Percentiles rank a stretch among this genome's conserved stretches.
Evolutionary conservation across 352 stramenopile species (phyloP).

Genomic region (Bremia lactucae): DNA sequence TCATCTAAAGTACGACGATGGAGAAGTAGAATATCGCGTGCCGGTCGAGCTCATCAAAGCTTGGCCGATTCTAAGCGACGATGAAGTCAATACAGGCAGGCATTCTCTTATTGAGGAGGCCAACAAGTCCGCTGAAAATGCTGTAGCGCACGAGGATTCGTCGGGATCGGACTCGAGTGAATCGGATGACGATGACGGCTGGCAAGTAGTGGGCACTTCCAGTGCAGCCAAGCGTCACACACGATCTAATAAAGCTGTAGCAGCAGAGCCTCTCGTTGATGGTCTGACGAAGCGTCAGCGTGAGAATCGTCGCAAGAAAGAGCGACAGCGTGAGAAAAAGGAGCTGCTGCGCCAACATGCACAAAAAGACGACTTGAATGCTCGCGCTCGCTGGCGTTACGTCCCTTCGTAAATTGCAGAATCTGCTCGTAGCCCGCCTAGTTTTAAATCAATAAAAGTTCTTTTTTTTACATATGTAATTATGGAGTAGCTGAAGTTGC

Average conservation of each 20-base stretch:
- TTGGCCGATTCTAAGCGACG: conserved; percentile 6
- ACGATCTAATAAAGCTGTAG: conserved; percentile 3
- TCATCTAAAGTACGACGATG: conserved; percentile 70
- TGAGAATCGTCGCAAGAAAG: conserved; percentile 67
- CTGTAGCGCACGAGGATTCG: conserved; percentile 2
- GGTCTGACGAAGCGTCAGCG: conserved; percentile 73
- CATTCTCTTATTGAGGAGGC: background rate
- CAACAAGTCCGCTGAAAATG: conserved; percentile 6
- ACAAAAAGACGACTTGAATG: conserved; percentile 58
- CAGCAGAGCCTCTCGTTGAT: conserved; percentile 21
- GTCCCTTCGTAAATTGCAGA: conserved; percentile 29
- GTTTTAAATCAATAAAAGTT: conserved; percentile 1
- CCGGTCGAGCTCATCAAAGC: conserved; percentile 36
- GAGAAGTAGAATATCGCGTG: conserved; percentile 62
- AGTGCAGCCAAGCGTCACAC: conserved; percentile 13
- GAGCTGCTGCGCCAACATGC: conserved; percentile 55
- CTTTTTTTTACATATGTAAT: conserved; percentile 58
- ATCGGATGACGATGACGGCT: conserved; percentile 53
- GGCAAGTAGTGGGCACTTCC: conserved; percentile 47
- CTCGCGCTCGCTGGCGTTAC: conserved; percentile 57
- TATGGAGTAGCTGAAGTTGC: conserved; percentile 37
- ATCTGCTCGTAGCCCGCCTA: background rate
- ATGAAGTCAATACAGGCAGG: conserved; percentile 6
- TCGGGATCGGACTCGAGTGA: conserved; percentile 14
- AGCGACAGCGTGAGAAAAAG: conserved; percentile 68